phyloP scores from a whole-genome alignment of 495 filamentous ascomycete species.

The Neurospora sp. region DNA sequence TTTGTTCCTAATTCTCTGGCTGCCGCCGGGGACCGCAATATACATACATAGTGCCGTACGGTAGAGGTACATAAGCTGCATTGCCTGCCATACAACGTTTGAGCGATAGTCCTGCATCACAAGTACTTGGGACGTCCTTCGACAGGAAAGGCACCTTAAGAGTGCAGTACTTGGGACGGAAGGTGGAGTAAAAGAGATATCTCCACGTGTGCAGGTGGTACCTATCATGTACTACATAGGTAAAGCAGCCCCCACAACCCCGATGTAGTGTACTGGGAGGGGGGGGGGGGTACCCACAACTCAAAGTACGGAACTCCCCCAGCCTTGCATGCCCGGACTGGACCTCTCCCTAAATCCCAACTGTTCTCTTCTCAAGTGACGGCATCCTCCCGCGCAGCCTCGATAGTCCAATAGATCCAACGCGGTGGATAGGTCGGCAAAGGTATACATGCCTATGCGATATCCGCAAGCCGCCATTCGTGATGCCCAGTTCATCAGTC shows the following conservation, averaged over 20 bases:
- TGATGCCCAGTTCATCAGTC: slow-evolving; percentile 15
- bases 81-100: not conserved
- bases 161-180: not conserved
- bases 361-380: not conserved
- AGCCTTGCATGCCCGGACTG: not conserved
- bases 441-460: not conserved
- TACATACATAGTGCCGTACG: not conserved
- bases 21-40: not conserved
- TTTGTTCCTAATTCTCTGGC: not conserved
- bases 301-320: not conserved
- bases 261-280: not conserved
- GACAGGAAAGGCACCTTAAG: not conserved
- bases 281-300: not conserved
- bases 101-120: not conserved
- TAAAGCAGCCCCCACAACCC: not conserved
- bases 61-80: not conserved
- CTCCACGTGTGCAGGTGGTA: not conserved
- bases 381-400: not conserved
- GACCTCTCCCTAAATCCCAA: not conserved
- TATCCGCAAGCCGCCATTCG: slow-evolving; percentile 3
- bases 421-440: not conserved
- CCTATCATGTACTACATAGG: not conserved
- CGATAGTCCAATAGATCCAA: not conserved
- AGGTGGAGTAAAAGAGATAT: not conserved
- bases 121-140: not conserved